phyloP scores from a whole-genome alignment of 768 basidiomycete genomes.

The Fistulinella prunicolor region DNA sequence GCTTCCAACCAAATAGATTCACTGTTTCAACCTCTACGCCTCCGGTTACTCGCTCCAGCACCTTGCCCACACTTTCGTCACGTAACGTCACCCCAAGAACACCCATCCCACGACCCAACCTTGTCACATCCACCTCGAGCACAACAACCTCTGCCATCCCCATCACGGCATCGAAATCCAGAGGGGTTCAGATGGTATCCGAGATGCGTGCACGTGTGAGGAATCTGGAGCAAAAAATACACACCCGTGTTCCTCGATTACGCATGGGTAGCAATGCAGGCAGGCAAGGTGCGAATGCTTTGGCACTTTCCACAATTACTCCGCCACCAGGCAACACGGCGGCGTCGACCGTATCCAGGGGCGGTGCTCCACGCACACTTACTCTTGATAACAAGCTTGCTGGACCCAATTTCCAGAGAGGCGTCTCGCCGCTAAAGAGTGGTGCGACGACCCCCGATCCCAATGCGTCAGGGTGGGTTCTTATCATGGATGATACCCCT shows the following conservation, averaged over 20 bases:
- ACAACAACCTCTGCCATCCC: slow-evolving; percentile 30
- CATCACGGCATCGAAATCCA: slow-evolving; percentile 60
- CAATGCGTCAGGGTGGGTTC: slow-evolving; percentile 80
- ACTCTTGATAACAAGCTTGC: slow-evolving; percentile 22
- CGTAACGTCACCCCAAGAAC: slow-evolving; percentile 46
- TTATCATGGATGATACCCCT: slow-evolving; percentile 86
- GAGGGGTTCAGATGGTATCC: slow-evolving; percentile 88
- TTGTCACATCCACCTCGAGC: slow-evolving; percentile 40
- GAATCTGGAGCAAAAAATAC: slow-evolving; percentile 82
- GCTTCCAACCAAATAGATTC: slow-evolving; percentile 45
- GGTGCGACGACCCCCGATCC: slow-evolving; percentile 41
- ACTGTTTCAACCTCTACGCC: slow-evolving; percentile 41
- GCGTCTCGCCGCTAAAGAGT: slow-evolving; percentile 41
- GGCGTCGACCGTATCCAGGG: slow-evolving; percentile 28
- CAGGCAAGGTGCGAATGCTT: slow-evolving; percentile 42
- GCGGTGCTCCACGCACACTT: slow-evolving; percentile 13
- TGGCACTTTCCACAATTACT: slow-evolving; percentile 33
- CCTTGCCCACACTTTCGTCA: slow-evolving; percentile 51
- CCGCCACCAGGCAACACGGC: slow-evolving; percentile 39
- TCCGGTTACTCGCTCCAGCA: slow-evolving; percentile 57
- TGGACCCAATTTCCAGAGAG: slow-evolving; percentile 37
- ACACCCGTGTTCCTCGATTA: slow-evolving; percentile 80
- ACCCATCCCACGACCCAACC: slow-evolving; percentile 37
- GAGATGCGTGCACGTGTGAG: slow-evolving; percentile 86
- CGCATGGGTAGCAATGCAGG: slow-evolving; percentile 77